These are phyloP conservation scores for Saturnispora quitensis DNA, from an alignment of 805 yeast species.

Conservation along the genomic window DNA sequence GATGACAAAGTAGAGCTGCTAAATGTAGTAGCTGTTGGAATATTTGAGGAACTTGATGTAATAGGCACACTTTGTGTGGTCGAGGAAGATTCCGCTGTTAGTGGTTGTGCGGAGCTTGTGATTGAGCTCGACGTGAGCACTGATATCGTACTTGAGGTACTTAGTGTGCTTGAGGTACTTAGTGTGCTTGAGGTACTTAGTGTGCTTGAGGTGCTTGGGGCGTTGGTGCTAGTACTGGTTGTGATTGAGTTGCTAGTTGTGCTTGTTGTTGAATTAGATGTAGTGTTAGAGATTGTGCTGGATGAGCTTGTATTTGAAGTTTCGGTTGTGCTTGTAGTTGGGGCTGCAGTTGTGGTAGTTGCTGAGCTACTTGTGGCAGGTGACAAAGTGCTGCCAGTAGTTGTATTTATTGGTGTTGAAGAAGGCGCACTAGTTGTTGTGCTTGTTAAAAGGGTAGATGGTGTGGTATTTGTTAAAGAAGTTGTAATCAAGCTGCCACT, in stretches of 20 bases:
- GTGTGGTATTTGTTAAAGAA: neutral
- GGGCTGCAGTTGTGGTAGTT: neutral
- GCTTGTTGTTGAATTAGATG: conserved; percentile 9
- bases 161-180: neutral
- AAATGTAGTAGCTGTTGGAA: conserved; percentile 27
- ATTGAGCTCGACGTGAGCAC: neutral
- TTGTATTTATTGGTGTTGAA: neutral
- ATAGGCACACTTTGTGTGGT: conserved; percentile 7
- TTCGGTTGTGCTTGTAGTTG: neutral
- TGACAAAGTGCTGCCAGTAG: neutral
- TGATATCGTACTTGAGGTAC: conserved; percentile 7
- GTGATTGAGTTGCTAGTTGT: neutral
- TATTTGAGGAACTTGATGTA: neutral
- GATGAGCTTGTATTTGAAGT: neutral
- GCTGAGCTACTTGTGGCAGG: conserved; percentile 4
- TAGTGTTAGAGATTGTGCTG: neutral
- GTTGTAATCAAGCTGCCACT: neutral
- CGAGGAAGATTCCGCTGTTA: conserved; percentile 12
- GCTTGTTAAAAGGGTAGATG: neutral
- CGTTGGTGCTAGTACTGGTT: neutral
- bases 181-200: neutral
- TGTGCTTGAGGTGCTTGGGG: neutral
- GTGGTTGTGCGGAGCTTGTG: neutral
- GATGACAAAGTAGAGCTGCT: conserved; percentile 32
- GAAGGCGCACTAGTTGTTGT: neutral